phyloP scores from a whole-genome alignment of 2,329 filamentous ascomycete genomes.

The Monosporascus sp. region DNA sequence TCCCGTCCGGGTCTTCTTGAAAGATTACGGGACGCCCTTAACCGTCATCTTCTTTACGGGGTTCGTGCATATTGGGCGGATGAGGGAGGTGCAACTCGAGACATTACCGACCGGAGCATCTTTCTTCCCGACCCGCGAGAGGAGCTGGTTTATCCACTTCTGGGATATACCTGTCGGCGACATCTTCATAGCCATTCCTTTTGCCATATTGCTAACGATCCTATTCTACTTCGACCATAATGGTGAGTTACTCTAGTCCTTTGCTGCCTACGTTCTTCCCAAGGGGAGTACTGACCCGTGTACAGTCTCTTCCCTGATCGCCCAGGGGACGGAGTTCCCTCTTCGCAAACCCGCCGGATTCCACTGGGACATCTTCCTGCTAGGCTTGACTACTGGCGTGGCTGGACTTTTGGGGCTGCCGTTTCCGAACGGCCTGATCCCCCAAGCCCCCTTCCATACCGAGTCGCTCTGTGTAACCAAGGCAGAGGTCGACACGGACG shows the following conservation, averaged over 20 bases:
- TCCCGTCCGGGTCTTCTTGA: slow-evolving; percentile 72
- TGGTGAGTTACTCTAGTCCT: slow-evolving; percentile 39
- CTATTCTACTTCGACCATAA: slow-evolving; percentile 91
- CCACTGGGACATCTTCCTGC: slow-evolving; percentile 79
- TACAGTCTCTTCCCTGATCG: slow-evolving; percentile 72
- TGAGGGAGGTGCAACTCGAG: slow-evolving; percentile 64
- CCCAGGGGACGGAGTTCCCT: slow-evolving; percentile 77
- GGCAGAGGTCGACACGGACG: slow-evolving; percentile 46
- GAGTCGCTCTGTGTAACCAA: slow-evolving; percentile 69
- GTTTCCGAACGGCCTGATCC: slow-evolving; percentile 78
- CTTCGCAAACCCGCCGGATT: slow-evolving; percentile 77
- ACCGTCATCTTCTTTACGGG: slow-evolving; percentile 85
- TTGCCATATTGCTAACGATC: slow-evolving; percentile 75
- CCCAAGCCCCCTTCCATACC: slow-evolving; percentile 79
- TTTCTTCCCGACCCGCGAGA: slow-evolving; percentile 70
- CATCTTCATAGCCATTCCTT: slow-evolving; percentile 80
- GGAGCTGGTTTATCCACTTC: slow-evolving; percentile 74
- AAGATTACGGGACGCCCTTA: slow-evolving; percentile 82
- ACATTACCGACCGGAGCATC: slow-evolving; percentile 69
- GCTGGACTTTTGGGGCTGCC: slow-evolving; percentile 72
- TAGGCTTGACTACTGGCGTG: slow-evolving; percentile 71
- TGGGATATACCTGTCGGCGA: slow-evolving; percentile 71
- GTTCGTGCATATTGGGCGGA: slow-evolving; percentile 80
- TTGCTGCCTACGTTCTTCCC: background rate
- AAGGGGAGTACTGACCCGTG: slow-evolving; percentile 4